Conservation (phyloP, 2,329 filamentous ascomycete species). For the Colletotrichum cereale region DNA sequence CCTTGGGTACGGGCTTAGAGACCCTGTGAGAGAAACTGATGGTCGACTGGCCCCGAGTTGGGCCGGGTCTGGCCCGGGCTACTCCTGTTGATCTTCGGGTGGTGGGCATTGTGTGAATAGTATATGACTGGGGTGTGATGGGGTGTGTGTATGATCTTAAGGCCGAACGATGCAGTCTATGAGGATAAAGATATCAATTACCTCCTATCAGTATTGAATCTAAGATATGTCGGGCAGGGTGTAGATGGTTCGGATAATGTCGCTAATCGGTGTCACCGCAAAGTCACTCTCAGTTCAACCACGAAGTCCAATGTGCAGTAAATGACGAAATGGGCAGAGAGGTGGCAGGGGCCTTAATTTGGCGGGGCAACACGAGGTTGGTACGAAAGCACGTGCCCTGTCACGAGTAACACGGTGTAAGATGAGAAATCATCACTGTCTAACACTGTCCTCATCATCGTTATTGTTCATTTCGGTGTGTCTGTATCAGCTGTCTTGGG, state of each 20-base stretch:
- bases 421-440: neutral
- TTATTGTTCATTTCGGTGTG: constrained; percentile 5
- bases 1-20: constrained; percentile 64
- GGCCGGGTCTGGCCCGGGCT: constrained; percentile 50
- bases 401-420: constrained; percentile 56
- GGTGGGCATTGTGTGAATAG: constrained; percentile 58
- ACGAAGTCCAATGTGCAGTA: constrained; percentile 1
- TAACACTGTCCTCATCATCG: constrained; percentile 9
- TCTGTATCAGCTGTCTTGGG: constrained; percentile 6
- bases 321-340: constrained; percentile 41
- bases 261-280: constrained; percentile 16
- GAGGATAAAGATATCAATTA: neutral
- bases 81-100: constrained; percentile 62
- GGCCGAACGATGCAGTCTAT: neutral
- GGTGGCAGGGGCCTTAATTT: constrained; percentile 47
- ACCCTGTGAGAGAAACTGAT: constrained; percentile 70
- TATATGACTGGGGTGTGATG: constrained; percentile 25
- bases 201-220: neutral
- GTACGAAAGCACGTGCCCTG: constrained; percentile 62
- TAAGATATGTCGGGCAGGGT: neutral
- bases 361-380: constrained; percentile 68
- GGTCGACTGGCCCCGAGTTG: constrained; percentile 64
- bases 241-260: constrained; percentile 25
- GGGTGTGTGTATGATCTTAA: neutral
- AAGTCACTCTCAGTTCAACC: constrained; percentile 1